Evolutionary conservation across 805 yeast genomes (phyloP).

Genomic region (Wickerhamomyces rabaulensis): DNA sequence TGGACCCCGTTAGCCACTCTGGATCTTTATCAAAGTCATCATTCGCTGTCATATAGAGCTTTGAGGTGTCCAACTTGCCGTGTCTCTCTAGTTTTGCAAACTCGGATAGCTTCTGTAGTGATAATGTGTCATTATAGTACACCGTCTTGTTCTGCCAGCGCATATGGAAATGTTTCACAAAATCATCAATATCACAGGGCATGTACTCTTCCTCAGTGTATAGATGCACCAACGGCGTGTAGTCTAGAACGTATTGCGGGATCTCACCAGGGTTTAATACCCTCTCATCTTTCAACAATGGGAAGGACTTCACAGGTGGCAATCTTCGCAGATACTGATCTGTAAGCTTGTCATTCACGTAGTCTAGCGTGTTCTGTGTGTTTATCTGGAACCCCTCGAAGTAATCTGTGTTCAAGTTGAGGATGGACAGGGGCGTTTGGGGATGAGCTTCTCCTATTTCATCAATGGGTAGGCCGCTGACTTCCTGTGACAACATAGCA

Average conservation of each 20-base stretch:
- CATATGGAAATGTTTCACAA: constrained; percentile 60
- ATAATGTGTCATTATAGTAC: constrained; percentile 28
- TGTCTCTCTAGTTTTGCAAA: constrained; percentile 12
- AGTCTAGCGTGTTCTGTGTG: constrained; percentile 5
- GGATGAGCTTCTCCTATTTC: not conserved
- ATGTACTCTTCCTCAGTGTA: constrained; percentile 85
- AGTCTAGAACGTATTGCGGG: constrained; percentile 58
- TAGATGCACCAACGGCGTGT: constrained; percentile 75
- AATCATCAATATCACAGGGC: constrained; percentile 76
- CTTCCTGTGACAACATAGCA: not conserved
- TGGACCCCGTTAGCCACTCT: constrained; percentile 76
- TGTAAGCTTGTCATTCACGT: constrained; percentile 4
- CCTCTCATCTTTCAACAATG: constrained; percentile 26
- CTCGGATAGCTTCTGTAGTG: constrained; percentile 22
- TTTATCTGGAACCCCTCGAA: constrained; percentile 11
- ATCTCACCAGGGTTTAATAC: constrained; percentile 47
- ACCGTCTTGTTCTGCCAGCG: constrained; percentile 45
- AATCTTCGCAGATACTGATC: constrained; percentile 14
- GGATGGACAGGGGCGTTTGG: not conserved
- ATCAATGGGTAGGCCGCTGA: not conserved
- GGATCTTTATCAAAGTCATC: constrained; percentile 73
- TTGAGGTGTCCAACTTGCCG: constrained; percentile 26
- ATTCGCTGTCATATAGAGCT: constrained; percentile 57
- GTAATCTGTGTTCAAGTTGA: constrained; percentile 11
- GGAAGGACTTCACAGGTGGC: constrained; percentile 34